A percentile compares a stretch with the other conserved stretches of the same genome.
Conservation (phyloP, 345 rosid genomes). For the Salix viminalis region DNA sequence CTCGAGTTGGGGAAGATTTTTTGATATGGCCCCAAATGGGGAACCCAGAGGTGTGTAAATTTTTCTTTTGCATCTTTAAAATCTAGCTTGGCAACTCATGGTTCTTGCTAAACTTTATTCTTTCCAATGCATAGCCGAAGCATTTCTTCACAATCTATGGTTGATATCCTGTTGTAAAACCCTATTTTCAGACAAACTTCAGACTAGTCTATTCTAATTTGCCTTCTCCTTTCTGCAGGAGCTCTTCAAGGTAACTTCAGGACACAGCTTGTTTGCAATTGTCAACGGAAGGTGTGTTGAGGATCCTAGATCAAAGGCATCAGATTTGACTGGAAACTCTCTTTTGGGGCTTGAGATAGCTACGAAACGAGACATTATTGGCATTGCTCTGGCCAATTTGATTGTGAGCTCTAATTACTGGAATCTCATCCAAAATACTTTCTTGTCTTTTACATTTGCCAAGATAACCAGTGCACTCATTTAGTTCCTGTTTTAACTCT, state of each 20-base stretch:
- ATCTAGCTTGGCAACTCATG: not conserved
- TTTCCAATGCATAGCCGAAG: not conserved
- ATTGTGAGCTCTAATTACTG: slow-evolving; percentile 49
- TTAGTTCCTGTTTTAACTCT: not conserved
- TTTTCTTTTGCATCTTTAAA: slow-evolving; percentile 1
- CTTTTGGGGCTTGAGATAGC: slow-evolving; percentile 80
- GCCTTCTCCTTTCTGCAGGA: slow-evolving; percentile 38
- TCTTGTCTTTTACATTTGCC: not conserved
- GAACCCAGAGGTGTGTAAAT: slow-evolving; percentile 62
- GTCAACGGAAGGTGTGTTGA: slow-evolving; percentile 88
- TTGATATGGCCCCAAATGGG: slow-evolving; percentile 88
- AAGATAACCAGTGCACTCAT: not conserved
- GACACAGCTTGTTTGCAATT: slow-evolving; percentile 76
- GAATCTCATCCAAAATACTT: not conserved
- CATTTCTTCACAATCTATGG: not conserved
- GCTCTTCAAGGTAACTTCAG: slow-evolving; percentile 72
- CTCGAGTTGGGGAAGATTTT: slow-evolving; percentile 94
- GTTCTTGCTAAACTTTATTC: not conserved
- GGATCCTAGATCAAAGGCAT: slow-evolving; percentile 84
- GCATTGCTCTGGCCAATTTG: slow-evolving; percentile 91
- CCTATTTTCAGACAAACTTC: not conserved
- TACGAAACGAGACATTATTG: slow-evolving; percentile 73
- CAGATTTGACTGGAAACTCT: slow-evolving; percentile 75
- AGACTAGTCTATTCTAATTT: not conserved
- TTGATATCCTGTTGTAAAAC: not conserved